Evolutionary conservation across 129 eudicot species (phyloP), one percentile per base, ranked within the genome.

Genomic region (Flaveria linearis): DNA sequence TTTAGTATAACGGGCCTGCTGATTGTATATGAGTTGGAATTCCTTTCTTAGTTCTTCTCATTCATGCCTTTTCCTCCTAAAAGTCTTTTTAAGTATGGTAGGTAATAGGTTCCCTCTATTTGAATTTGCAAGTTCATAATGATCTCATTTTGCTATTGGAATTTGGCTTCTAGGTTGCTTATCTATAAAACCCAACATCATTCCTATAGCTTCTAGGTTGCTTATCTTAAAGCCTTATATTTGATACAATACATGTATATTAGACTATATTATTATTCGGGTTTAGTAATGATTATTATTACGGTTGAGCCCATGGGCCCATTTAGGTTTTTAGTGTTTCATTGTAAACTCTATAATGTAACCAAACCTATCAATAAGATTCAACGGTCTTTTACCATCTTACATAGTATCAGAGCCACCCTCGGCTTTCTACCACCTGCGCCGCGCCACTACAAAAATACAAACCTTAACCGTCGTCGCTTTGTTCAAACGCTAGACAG

Each of bases 61-160:
- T 51, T 14, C 53, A 47, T 12, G 53, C 60, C 4, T n/a, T 25
- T n/a, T 16, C 15, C 16, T 9, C 15, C 28, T 20, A 17, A 56
- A n/a, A 26, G 8, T 20, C 63, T 20, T 4, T 56, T 56, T 20
- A 56, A 56, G 28, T 26, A 28, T 56, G 12, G 30, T 20, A 3
- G 7, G 39, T 33, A 30, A 30, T 30, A 56, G 63, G 28, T 56
- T 20, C 2, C 62, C 14, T 18, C 14, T 26, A 56, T 20, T 56
- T 56, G 63, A 20, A 7, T 56, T 18, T 56, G 30, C 28, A 56
- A 20, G 30, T 22, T 56, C 30, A 56, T 18, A 20, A 20, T 56
- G 28, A 56, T 18, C 63, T 56, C 30, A 56, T 18, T 56, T 53
- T 56, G 62, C 58, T 52, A 9, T 52, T 52, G 58, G 60, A 53